Percentiles rank a stretch among this genome's conserved stretches.
phyloP scores from a whole-genome alignment of 2,329 filamentous ascomycete species.

The Teratosphaeria gauchensis region DNA sequence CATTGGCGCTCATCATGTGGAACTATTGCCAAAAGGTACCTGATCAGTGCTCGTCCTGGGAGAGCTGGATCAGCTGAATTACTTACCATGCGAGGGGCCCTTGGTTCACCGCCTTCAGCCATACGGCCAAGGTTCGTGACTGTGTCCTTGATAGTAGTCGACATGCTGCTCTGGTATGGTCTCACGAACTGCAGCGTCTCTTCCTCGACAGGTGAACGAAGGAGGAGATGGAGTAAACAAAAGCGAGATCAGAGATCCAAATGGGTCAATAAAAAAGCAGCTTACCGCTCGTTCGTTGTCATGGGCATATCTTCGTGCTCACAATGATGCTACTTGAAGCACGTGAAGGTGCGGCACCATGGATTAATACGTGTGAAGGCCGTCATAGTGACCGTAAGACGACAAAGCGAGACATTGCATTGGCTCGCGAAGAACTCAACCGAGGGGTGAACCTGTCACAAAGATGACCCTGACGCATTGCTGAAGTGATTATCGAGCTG shows the following conservation, averaged over 20 bases:
- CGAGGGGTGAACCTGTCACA: neutral
- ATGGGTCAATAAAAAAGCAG: neutral
- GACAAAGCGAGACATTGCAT: neutral
- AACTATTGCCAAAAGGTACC: neutral
- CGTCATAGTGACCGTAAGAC: neutral
- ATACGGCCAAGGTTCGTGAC: neutral
- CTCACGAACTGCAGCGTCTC: neutral
- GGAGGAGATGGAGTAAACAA: neutral
- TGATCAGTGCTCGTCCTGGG: neutral
- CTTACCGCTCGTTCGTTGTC: neutral
- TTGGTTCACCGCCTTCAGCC: neutral
- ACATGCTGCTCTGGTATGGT: neutral
- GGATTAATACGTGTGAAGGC: neutral
- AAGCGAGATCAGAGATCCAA: neutral
- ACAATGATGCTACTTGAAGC: neutral
- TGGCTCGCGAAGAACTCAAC: neutral
- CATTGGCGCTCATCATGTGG: slow-evolving; percentile 40
- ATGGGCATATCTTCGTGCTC: neutral
- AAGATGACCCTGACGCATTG: neutral
- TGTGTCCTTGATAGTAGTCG: neutral
- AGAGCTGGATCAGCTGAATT: neutral
- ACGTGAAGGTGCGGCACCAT: neutral
- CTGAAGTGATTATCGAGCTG: neutral
- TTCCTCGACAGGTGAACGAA: neutral
- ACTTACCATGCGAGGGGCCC: neutral